Percentiles rank a stretch among this genome's conserved stretches.
Evolutionary conservation across 2,329 filamentous ascomycete genomes (phyloP).

Genomic region (Aspergillus ustus): DNA sequence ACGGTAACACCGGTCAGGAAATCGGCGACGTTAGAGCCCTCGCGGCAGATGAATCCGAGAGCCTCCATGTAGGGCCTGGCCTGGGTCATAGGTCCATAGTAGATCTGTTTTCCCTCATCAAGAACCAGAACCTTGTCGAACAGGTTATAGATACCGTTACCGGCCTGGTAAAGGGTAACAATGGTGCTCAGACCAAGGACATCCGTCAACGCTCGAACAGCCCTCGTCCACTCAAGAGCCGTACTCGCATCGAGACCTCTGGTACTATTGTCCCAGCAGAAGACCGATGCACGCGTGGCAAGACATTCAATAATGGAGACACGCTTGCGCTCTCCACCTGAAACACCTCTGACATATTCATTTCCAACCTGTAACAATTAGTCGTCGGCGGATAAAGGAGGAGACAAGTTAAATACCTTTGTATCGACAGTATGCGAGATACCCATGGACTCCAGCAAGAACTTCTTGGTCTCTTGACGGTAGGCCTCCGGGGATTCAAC

Average conservation of each 20-base stretch:
- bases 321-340: slow-evolving; percentile 70
- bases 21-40: slow-evolving; percentile 68
- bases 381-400: background rate
- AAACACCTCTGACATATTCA: slow-evolving; percentile 68
- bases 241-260: slow-evolving; percentile 69
- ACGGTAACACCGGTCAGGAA: slow-evolving; percentile 70
- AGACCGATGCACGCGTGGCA: slow-evolving; percentile 61
- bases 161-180: slow-evolving; percentile 71
- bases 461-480: slow-evolving; percentile 55
- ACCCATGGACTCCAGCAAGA: slow-evolving; percentile 61
- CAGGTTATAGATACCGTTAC: slow-evolving; percentile 70
- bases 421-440: slow-evolving; percentile 66
- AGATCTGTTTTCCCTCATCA: slow-evolving; percentile 68
- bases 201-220: slow-evolving; percentile 68
- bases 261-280: slow-evolving; percentile 71
- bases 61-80: slow-evolving; percentile 68
- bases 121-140: slow-evolving; percentile 74
- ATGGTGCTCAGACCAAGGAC: slow-evolving; percentile 64
- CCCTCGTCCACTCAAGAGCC: slow-evolving; percentile 64
- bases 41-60: slow-evolving; percentile 65
- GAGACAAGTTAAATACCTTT: slow-evolving; percentile 40
- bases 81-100: slow-evolving; percentile 63
- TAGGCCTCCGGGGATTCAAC: slow-evolving; percentile 51
- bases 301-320: slow-evolving; percentile 71
- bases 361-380: slow-evolving; percentile 58